Evolutionary conservation across 2,329 filamentous ascomycete species (phyloP), one percentile per base, ranked within the genome.

Genomic region (Dactylonectria estremocensis): DNA sequence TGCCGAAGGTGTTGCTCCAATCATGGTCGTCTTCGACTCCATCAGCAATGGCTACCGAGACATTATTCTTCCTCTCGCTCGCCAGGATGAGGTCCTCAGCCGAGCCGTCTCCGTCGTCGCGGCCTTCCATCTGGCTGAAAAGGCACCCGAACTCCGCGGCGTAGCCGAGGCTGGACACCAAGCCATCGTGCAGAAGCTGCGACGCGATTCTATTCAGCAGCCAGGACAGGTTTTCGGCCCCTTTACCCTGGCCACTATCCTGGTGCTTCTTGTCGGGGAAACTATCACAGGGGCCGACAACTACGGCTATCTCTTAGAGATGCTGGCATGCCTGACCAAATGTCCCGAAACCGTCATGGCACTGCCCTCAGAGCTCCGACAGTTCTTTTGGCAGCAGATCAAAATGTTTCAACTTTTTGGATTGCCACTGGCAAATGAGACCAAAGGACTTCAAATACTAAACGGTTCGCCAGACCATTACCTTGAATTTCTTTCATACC

Each of bases 261-360:
- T 83, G 1, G 77, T 83, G 0, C 74, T 83, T 1, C 69, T 83
- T 0, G 81, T 83, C 0, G 82, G 82, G 0, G 82, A 83, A 14
- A 83, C 81, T 0, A 81, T 83, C 7, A 83, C 81, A 0, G 81
- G 80, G 1, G 80, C 80, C 3, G 75, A 75, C 20, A 82, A 83
- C 35, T 83, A 79, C 54, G 69, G 68, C 1, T 80, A 80, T 56
- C 72, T 83, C 0, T 68, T 82, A 0, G 76, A 80, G 56, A 81
- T 83, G 75, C 68, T 83, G 28, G 73, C 76, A 7, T 80, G 75
- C 22, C 68, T 83, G 2, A 71, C 71, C 0, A 67, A 72, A 28
- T 76, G 64, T 8, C 66, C 72, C 0, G 71, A 73, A 3, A 71
- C 66, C 6, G 72, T 75, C 1, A 54, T 64, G 1, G 63, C 61